Percentiles rank a stretch among this genome's conserved stretches.
These are phyloP conservation scores for Cylindricascospora bacillispora DNA, from an alignment of 1,139 yeast species.

Conservation along the genomic window DNA sequence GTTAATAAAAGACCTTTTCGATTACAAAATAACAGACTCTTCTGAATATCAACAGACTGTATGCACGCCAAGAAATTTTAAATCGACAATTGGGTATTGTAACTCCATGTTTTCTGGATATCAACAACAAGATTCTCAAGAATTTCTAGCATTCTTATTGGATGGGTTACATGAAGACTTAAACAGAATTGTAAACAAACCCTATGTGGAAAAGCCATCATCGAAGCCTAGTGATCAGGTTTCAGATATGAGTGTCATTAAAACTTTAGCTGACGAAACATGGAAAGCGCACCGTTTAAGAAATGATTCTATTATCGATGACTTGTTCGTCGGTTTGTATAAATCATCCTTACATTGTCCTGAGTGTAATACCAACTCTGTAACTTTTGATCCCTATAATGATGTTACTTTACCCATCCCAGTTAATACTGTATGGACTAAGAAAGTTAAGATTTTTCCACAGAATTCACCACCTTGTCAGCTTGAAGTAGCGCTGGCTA, in stretches of 20 bases:
- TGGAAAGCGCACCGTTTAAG: slow-evolving; percentile 74
- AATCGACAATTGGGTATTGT: slow-evolving; percentile 63
- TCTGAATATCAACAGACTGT: slow-evolving; percentile 7
- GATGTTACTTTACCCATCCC: slow-evolving; percentile 88
- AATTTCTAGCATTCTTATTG: slow-evolving; percentile 73
- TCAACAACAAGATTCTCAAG: slow-evolving; percentile 93
- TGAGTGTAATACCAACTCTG: slow-evolving; percentile 61
- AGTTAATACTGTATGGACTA: slow-evolving; percentile 60
- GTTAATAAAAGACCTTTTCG: slow-evolving; percentile 47
- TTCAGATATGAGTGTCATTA: slow-evolving; percentile 41
- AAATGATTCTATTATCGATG: slow-evolving; percentile 76
- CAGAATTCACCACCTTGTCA: slow-evolving; percentile 37
- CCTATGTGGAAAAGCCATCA: slow-evolving; percentile 85
- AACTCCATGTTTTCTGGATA: slow-evolving; percentile 79
- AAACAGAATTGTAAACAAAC: slow-evolving; percentile 69
- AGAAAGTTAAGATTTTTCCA: slow-evolving; percentile 51
- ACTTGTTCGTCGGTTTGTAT: slow-evolving; percentile 80
- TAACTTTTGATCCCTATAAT: slow-evolving; percentile 90
- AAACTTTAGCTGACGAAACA: slow-evolving; percentile 53
- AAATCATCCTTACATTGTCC: slow-evolving; percentile 88
- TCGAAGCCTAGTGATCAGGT: slow-evolving; percentile 42
- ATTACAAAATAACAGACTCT: slow-evolving; percentile 5
- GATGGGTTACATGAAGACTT: slow-evolving; percentile 93
- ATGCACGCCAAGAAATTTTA: slow-evolving; percentile 60
- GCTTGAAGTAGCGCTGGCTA: slow-evolving; percentile 60